A percentile compares a stretch with the other conserved stretches of the same genome.
These are phyloP conservation scores for Pleurotus djamor DNA, from an alignment of 768 basidiomycete species.

Conservation along the genomic window DNA sequence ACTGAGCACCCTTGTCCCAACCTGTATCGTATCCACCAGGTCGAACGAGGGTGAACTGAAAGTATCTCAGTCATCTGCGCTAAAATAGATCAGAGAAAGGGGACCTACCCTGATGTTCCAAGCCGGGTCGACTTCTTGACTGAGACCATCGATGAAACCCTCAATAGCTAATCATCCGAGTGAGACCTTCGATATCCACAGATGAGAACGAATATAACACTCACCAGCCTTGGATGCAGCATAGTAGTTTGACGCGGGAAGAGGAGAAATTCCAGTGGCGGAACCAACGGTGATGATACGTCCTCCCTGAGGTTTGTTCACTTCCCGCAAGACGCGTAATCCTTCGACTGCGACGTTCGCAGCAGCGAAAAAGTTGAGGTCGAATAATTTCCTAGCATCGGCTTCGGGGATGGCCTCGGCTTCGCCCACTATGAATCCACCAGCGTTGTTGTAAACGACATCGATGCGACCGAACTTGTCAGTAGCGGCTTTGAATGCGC, in stretches of 20 bases:
- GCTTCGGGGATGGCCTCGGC: slow-evolving; percentile 33
- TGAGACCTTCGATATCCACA: no score
- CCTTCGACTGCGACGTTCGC: slow-evolving; percentile 26
- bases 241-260: slow-evolving; percentile 25
- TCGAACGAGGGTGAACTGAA: slow-evolving; percentile 15
- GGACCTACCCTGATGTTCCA: slow-evolving; percentile 45
- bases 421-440: slow-evolving; percentile 26
- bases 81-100: background rate
- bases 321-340: slow-evolving; percentile 31
- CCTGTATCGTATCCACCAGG: slow-evolving; percentile 16
- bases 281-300: slow-evolving; percentile 35
- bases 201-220: slow-evolving; percentile 10
- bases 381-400: slow-evolving; percentile 32
- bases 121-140: slow-evolving; percentile 36
- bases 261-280: slow-evolving; percentile 20
- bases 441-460: slow-evolving; percentile 42
- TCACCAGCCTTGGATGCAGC: slow-evolving; percentile 13
- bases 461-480: slow-evolving; percentile 34
- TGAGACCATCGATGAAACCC: slow-evolving; percentile 34
- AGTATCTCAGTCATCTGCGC: background rate
- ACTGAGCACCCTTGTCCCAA: slow-evolving; percentile 8
- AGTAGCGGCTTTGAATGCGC: slow-evolving; percentile 26
- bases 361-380: slow-evolving; percentile 37
- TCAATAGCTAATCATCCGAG: slow-evolving; percentile 24
- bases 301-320: slow-evolving; percentile 35